Evolutionary conservation across 177 flowering plant genomes (phyloP), one percentile per base, ranked within the genome.

Genomic region (Vitis hybrid): DNA sequence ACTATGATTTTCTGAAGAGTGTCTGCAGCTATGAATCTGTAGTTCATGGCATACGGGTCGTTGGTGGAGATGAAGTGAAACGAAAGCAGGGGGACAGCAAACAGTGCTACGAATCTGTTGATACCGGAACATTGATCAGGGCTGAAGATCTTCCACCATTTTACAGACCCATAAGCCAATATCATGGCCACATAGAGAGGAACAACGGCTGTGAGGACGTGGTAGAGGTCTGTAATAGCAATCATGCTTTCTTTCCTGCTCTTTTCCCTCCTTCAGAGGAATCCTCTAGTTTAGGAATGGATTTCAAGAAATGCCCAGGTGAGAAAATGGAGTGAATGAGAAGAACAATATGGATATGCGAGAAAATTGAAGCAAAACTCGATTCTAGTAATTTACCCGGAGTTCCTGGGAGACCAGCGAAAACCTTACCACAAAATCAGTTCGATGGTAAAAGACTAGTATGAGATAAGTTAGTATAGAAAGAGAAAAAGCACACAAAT

Each of bases 101-200:
- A 93, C 9, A 93, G 87, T 2, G 98, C 98, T 11, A 93, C 98
- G 64, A 93, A 93, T 3, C 98, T 71, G 85, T 93, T 93, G 80
- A 93, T 93, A 56, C 98, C 98, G 0, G 98, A 93, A 74, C 98
- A 93, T 70, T 93, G 98, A 56, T 91, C 97, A 0, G 98, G 98
- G 62, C 74, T 82, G 85, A 91, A 93, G 83, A 93, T 91, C 56
- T 90, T 89, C 98, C 98, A 93, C 98, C 98, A 93, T 75, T 87
- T 91, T 5, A 93, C 98, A 1, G 98, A 93, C 39, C 94, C 98
- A 49, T 93, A 93, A 26, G 98, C 97, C 9, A 91, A 72, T 66
- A 93, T 83, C 98, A 93, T 93, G 48, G 98, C 97, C 45, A 93
- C 98, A 64, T 93, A 93, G 26, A 93, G 95, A 0, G 98, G 98